Base-by-base conservation (phyloP, 768 basidiomycete genomes). In the Suillus plorans region DNA sequence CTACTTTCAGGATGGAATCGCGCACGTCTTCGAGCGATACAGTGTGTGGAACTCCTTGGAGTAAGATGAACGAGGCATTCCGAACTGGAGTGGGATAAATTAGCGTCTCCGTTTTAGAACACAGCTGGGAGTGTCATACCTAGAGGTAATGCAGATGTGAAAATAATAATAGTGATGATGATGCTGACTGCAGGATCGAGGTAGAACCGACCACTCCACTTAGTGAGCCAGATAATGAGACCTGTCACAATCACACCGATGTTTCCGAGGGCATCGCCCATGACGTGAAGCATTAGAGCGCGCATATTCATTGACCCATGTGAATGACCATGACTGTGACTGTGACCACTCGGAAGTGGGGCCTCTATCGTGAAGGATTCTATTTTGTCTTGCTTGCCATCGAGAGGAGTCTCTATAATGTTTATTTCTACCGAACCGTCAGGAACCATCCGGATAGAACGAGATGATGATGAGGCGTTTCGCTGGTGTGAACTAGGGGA, bases 231-330 rank as follows among this genome's bases (percentile, higher is more conserved):
- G 72, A 99, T 97, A 72, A 99, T 81, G 16, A 99, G 86, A 63
- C 97, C 97, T 5, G 96, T 94, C 36, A 90, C 88, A 66, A 99
- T 97, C 67, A 99, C 97, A 61, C 97, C 97, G 66, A 99, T 92
- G 76, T 99, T 99, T 57, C 97, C 97, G 31, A 99, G 84, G 61
- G 97, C 97, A 79, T 99, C 97, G 42, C 97, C 97, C 57, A 99
- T 76, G 50, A 99, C 97, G 75, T 99, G 97, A 41, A 99, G 79
- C 44, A 99, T 81, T 1, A 99, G 83, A 36, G 95, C 97, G 25
- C 82, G 90, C 96, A 99, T 98, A 78, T 99, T 99, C 97, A 99
- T 99, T 0, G 90, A 93, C 31, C 72, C 67, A 70, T 89, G 86
- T 25, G 78, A 69, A 74, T 84, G 79, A 74, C 79, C 64, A 50